phyloP scores from a whole-genome alignment of 805 yeast genomes.

The Tetrapisispora fleetii region DNA sequence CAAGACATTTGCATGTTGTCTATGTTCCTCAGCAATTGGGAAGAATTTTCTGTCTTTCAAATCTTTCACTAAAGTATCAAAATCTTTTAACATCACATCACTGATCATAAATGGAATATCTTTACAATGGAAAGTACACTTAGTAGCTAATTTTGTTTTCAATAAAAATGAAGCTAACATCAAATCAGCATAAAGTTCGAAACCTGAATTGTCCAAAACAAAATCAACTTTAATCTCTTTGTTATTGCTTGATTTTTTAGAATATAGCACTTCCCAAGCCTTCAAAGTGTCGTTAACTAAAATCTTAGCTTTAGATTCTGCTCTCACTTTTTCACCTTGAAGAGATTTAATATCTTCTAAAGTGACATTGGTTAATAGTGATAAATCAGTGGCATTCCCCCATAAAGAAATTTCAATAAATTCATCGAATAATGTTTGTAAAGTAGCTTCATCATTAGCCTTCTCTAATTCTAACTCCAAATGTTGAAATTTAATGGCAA shows the following conservation, averaged over 20 bases:
- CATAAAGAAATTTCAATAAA: constrained; percentile 82
- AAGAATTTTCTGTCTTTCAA: constrained; percentile 44
- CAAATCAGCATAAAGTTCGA: constrained; percentile 85
- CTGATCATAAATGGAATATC: constrained; percentile 96
- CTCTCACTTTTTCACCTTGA: constrained; percentile 84
- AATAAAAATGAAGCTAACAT: constrained; percentile 54
- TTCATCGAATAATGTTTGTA: constrained; percentile 62
- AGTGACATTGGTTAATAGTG: constrained; percentile 79
- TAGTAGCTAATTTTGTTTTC: constrained; percentile 54
- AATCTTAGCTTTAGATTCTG: constrained; percentile 69
- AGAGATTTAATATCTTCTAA: constrained; percentile 81
- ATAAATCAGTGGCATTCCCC: constrained; percentile 97
- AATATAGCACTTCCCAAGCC: constrained; percentile 50
- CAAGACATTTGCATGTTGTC: constrained; percentile 32
- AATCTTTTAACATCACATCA: constrained; percentile 84
- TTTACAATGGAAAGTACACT: constrained; percentile 77
- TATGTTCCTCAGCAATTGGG: constrained; percentile 20
- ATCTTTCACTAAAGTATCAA: constrained; percentile 46
- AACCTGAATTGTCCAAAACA: constrained; percentile 89
- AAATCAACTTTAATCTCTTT: constrained; percentile 54
- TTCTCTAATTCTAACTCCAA: constrained; percentile 26
- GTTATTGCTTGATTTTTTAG: constrained; percentile 5
- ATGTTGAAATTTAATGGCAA: constrained; percentile 54
- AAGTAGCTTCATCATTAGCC: constrained; percentile 31
- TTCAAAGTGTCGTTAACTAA: constrained; percentile 60